Evolutionary conservation across 2,329 filamentous ascomycete genomes (phyloP).

Genomic region (Aspergillus sp.): DNA sequence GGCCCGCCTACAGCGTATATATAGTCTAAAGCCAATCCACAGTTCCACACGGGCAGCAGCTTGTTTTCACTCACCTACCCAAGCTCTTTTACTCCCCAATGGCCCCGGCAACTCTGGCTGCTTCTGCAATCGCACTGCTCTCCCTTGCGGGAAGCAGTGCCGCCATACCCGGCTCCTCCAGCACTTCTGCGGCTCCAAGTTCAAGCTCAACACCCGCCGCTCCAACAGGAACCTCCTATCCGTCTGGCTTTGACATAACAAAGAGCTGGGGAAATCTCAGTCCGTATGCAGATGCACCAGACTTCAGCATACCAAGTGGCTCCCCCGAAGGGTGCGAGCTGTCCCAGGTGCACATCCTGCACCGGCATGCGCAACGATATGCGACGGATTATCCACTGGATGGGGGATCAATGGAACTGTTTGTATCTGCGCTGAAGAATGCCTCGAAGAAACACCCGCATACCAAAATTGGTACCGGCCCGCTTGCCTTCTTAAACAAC

Average conservation of each 20-base stretch:
- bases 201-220: not conserved
- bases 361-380: slow-evolving; percentile 57
- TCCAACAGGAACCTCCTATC: slow-evolving; percentile 25
- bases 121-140: too few species aligned
- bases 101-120: too few species aligned
- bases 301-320: slow-evolving; percentile 35
- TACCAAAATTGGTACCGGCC: slow-evolving; percentile 43
- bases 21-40: too few species aligned
- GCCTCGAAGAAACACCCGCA: slow-evolving; percentile 39
- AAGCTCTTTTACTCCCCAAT: too few species aligned
- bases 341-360: slow-evolving; percentile 54
- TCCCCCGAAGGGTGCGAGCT: slow-evolving; percentile 58
- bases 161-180: too few species aligned
- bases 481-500: slow-evolving; percentile 53
- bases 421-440: slow-evolving; percentile 51
- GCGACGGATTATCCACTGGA: slow-evolving; percentile 50
- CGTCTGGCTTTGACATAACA: slow-evolving; percentile 32
- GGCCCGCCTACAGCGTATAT: too few species aligned
- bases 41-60: too few species aligned
- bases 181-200: too few species aligned
- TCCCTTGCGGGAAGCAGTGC: too few species aligned
- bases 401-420: slow-evolving; percentile 49
- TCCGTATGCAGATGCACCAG: slow-evolving; percentile 27
- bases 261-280: slow-evolving; percentile 32
- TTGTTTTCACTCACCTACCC: too few species aligned